These are phyloP conservation scores for Starmera pachycereana DNA, from an alignment of 805 yeast species.

Conservation along the genomic window DNA sequence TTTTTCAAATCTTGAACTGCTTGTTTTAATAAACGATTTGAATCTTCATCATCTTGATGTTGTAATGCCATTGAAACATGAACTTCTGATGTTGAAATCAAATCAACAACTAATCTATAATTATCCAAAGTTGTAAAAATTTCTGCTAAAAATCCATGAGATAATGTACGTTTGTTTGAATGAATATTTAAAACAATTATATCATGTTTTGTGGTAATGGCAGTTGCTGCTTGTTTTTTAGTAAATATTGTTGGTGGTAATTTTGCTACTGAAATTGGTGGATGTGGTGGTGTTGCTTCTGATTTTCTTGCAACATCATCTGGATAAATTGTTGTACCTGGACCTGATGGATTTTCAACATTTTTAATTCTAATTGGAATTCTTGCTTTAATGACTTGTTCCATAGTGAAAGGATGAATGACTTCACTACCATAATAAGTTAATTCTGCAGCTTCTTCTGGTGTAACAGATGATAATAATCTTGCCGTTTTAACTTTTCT, in stretches of 20 bases:
- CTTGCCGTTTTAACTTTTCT: conserved; percentile 89
- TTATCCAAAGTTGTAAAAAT: conserved; percentile 81
- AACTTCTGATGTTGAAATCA: conserved; percentile 94
- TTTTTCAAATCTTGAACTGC: conserved; percentile 72
- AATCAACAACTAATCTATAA: conserved; percentile 81
- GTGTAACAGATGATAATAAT: conserved; percentile 78
- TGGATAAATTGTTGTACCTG: conserved; percentile 91
- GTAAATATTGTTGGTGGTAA: conserved; percentile 27
- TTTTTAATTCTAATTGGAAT: conserved; percentile 96
- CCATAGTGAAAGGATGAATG: conserved; percentile 98
- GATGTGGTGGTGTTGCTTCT: conserved; percentile 89
- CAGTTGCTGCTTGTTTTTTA: conserved; percentile 73
- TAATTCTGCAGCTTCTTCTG: conserved; percentile 97
- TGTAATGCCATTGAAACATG: conserved; percentile 98
- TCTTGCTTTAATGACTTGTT: conserved; percentile 91
- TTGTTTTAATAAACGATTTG: conserved; percentile 40
- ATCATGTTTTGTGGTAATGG: conserved; percentile 89
- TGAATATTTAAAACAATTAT: conserved; percentile 90
- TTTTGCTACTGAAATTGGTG: conserved; percentile 60
- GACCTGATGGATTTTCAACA: conserved; percentile 88
- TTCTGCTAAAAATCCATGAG: conserved; percentile 91
- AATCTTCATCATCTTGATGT: conserved; percentile 54
- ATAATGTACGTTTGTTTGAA: conserved; percentile 83
- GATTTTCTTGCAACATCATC: conserved; percentile 81
- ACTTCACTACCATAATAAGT: conserved; percentile 98